phyloP scores from a whole-genome alignment of 495 filamentous ascomycete species.

The Trichoderma erinaceum region DNA sequence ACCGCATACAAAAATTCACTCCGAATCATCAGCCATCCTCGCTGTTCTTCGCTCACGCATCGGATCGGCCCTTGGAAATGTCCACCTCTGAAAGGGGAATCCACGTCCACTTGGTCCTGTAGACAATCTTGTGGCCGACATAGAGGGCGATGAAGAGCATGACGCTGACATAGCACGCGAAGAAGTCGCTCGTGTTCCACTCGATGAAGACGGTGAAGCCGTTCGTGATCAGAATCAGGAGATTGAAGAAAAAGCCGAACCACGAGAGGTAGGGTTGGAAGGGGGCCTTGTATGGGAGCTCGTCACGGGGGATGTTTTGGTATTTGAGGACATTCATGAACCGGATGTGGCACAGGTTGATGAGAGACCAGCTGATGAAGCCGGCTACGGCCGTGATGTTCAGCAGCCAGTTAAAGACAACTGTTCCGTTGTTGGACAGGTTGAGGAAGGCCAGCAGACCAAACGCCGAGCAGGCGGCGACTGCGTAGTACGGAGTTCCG shows the following conservation, averaged over 20 bases:
- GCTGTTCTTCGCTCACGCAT: not conserved
- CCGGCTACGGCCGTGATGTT: slow-evolving; percentile 63
- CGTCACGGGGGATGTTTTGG: slow-evolving; percentile 47
- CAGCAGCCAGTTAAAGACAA: slow-evolving; percentile 52
- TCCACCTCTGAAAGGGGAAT: slow-evolving; percentile 28
- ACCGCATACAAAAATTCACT: not conserved
- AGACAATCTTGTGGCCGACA: slow-evolving; percentile 50
- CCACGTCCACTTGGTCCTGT: slow-evolving; percentile 23
- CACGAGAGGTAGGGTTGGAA: slow-evolving; percentile 54
- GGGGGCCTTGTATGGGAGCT: slow-evolving; percentile 52
- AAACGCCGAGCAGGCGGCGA: slow-evolving; percentile 35
- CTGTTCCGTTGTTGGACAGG: slow-evolving; percentile 37
- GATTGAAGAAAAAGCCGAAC: slow-evolving; percentile 58
- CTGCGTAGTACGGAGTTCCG: slow-evolving; percentile 40
- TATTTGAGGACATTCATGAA: slow-evolving; percentile 55
- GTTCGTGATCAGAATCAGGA: slow-evolving; percentile 60
- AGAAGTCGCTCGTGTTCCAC: slow-evolving; percentile 54
- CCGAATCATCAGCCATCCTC: not conserved
- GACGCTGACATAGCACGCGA: slow-evolving; percentile 56
- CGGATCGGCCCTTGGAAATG: slow-evolving; percentile 22
- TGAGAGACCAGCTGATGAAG: slow-evolving; percentile 60
- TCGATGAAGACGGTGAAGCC: slow-evolving; percentile 63
- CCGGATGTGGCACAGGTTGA: slow-evolving; percentile 53
- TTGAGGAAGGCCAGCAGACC: slow-evolving; percentile 53
- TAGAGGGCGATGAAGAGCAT: slow-evolving; percentile 56